Evolutionary conservation across 768 basidiomycete genomes (phyloP).

Genomic region (Boletus edulis): DNA sequence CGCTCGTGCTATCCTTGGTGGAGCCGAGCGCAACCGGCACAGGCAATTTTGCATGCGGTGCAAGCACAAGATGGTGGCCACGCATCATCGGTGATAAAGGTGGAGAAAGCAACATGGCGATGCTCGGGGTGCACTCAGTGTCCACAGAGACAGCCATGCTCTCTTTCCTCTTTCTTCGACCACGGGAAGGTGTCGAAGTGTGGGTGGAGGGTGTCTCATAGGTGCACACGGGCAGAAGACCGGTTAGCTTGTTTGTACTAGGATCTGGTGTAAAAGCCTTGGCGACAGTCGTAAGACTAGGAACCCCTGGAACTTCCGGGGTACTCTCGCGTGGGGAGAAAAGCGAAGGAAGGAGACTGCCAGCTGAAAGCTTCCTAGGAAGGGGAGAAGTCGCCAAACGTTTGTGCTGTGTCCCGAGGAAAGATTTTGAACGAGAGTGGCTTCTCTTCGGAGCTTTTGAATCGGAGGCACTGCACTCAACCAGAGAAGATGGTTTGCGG

Average conservation of each 20-base stretch:
- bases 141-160: constrained; percentile 4
- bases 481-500: background rate
- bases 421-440: constrained; percentile 21
- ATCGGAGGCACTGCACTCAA: background rate
- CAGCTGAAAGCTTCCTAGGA: constrained; percentile 17
- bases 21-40: background rate
- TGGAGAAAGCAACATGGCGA: constrained; percentile 27
- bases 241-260: background rate
- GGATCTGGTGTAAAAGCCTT: constrained; percentile 5
- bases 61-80: background rate
- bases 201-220: background rate
- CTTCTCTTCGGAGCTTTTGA: constrained; percentile 1
- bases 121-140: constrained; percentile 6
- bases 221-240: background rate
- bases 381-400: background rate
- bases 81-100: constrained; percentile 16
- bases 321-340: constrained; percentile 12
- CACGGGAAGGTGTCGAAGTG: constrained; percentile 9
- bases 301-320: background rate
- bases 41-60: constrained; percentile 3
- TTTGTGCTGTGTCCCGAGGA: background rate
- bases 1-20: background rate
- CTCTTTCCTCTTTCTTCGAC: constrained; percentile 16
- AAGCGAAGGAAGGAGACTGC: constrained; percentile 12
- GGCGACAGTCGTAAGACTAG: constrained; percentile 13